phyloP scores from a whole-genome alignment of 352 stramenopile genomes.

The Elongisporangium senticosum region DNA sequence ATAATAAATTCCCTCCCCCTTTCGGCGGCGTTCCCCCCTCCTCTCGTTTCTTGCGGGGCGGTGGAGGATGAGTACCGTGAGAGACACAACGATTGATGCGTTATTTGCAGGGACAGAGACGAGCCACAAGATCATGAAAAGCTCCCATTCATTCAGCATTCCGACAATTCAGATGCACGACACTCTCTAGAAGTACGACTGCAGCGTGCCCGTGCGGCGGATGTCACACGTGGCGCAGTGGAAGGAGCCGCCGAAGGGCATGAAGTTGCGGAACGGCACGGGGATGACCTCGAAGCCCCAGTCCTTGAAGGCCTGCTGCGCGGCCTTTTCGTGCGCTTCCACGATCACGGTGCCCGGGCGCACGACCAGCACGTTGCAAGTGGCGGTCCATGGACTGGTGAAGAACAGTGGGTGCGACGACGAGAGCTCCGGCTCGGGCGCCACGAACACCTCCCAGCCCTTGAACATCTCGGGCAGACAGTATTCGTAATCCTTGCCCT shows the following conservation, averaged over 20 bases:
- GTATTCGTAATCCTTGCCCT: conserved; percentile 87
- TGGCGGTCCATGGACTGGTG: conserved; percentile 88
- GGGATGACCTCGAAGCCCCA: conserved; percentile 87
- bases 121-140: neutral
- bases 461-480: conserved; percentile 88
- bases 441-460: conserved; percentile 87
- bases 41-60: neutral
- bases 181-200: conserved; percentile 81
- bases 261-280: conserved; percentile 88
- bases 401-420: conserved; percentile 83
- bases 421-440: conserved; percentile 75
- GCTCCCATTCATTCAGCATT: neutral
- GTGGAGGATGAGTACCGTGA: neutral
- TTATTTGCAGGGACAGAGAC: neutral
- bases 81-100: neutral
- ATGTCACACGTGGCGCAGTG: conserved; percentile 87
- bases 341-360: conserved; percentile 77
- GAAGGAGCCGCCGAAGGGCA: conserved; percentile 88
- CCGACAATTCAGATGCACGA: neutral
- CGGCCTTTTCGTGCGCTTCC: conserved; percentile 79
- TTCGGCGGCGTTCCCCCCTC: neutral
- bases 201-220: conserved; percentile 67
- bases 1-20: neutral
- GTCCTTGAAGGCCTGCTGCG: conserved; percentile 78
- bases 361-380: conserved; percentile 87